Evolutionary conservation across 768 basidiomycete genomes (phyloP).

Genomic region (Dendrothele bispora): DNA sequence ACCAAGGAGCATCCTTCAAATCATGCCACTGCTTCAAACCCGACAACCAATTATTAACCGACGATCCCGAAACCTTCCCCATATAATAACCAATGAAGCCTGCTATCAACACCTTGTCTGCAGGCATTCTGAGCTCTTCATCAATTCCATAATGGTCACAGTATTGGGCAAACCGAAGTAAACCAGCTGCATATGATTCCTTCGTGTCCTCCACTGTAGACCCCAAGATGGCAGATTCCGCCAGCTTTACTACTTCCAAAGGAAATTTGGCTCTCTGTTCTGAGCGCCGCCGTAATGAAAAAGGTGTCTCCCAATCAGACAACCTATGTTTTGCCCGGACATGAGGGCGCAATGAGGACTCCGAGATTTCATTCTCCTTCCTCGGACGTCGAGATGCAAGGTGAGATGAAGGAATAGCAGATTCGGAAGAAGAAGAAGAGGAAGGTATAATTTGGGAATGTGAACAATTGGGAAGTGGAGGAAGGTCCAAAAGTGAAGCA

Average conservation of each 20-base stretch:
- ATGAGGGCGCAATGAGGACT: background rate
- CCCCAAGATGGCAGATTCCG: conserved; percentile 1
- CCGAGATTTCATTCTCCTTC: background rate
- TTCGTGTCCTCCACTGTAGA: conserved; percentile 13
- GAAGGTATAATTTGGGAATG: no score
- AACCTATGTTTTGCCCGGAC: background rate
- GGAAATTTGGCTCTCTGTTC: background rate
- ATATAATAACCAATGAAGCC: conserved; percentile 23
- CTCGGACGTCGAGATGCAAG: background rate
- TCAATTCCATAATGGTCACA: conserved; percentile 28
- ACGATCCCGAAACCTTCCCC: conserved; percentile 12
- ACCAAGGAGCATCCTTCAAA: conserved; percentile 33
- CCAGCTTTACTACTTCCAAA: background rate
- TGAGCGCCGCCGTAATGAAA: background rate
- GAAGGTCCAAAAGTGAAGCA: no score
- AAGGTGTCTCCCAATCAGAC: background rate
- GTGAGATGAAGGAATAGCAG: no score
- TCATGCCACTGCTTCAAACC: conserved; percentile 38
- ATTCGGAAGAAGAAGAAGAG: background rate
- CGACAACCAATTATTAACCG: conserved; percentile 33
- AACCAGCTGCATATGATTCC: conserved; percentile 28
- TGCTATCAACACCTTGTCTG: conserved; percentile 22
- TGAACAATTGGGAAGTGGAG: no score
- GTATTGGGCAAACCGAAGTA: conserved; percentile 31
- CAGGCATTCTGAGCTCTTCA: conserved; percentile 27